phyloP scores from a whole-genome alignment of 768 basidiomycete genomes.

The Clitopilus passeckerianus region DNA sequence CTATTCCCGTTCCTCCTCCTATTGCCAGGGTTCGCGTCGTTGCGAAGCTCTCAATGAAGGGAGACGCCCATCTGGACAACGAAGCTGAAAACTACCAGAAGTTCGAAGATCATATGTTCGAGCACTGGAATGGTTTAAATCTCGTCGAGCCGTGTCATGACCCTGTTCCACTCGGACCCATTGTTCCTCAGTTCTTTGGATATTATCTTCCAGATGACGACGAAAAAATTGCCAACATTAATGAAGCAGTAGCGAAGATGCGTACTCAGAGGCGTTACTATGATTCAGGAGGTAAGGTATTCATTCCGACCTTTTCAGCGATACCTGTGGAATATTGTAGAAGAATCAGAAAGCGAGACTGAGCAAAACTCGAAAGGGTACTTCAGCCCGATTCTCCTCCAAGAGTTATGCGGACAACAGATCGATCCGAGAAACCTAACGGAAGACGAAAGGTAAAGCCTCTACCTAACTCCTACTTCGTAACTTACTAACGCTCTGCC shows the following conservation, averaged over 20 bases:
- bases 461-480: neutral
- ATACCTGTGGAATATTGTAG: too few relatives aligned
- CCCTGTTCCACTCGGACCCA: conserved; percentile 41
- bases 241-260: too few relatives aligned
- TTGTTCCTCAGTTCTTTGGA: conserved; percentile 64
- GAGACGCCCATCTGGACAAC: conserved; percentile 29
- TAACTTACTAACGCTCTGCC: neutral
- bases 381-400: conserved; percentile 35
- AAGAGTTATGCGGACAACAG: conserved; percentile 36
- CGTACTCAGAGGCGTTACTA: too few relatives aligned
- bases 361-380: conserved; percentile 14
- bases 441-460: conserved; percentile 32
- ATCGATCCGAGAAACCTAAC: conserved; percentile 20
- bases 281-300: too few relatives aligned
- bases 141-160: conserved; percentile 32
- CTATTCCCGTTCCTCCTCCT: conserved; percentile 16
- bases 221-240: neutral
- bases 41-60: conserved; percentile 37
- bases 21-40: conserved; percentile 34
- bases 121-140: conserved; percentile 48
- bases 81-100: conserved; percentile 41
- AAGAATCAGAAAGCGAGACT: neutral
- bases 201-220: conserved; percentile 35
- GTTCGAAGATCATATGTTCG: conserved; percentile 39
- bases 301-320: too few relatives aligned